Evolutionary conservation across 2,329 filamentous ascomycete genomes (phyloP).

Genomic region (Pseudogymnoascus sp.): DNA sequence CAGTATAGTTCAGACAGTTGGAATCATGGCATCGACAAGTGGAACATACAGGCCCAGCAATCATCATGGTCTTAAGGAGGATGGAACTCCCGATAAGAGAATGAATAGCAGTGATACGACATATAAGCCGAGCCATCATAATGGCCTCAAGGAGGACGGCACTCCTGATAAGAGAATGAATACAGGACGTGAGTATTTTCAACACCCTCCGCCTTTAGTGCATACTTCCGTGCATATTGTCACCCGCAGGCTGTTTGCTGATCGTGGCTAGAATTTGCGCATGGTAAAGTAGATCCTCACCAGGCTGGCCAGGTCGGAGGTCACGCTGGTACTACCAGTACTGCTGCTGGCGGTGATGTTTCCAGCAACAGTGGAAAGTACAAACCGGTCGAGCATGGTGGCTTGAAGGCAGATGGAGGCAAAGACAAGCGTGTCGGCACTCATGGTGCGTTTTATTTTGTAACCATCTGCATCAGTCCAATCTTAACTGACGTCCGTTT

Average conservation of each 20-base stretch:
- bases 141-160: slow-evolving; percentile 36
- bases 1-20: background rate
- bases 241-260: background rate
- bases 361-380: background rate
- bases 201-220: background rate
- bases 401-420: slow-evolving; percentile 31
- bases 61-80: slow-evolving; percentile 36
- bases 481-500: background rate
- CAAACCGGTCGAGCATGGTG: slow-evolving; percentile 28
- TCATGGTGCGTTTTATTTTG: slow-evolving; percentile 14
- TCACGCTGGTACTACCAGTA: slow-evolving; percentile 14
- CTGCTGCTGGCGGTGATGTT: slow-evolving; percentile 12
- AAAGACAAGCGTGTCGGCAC: slow-evolving; percentile 31
- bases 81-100: slow-evolving; percentile 35
- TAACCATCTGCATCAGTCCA: background rate
- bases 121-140: slow-evolving; percentile 27
- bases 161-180: slow-evolving; percentile 35
- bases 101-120: background rate
- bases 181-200: slow-evolving; percentile 20
- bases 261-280: slow-evolving; percentile 26
- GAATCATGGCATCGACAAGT: background rate
- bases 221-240: background rate
- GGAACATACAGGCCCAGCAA: slow-evolving; percentile 17
- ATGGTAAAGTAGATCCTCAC: slow-evolving; percentile 32
- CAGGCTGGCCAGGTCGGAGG: slow-evolving; percentile 33